phyloP scores from a whole-genome alignment of 2,329 filamentous ascomycete genomes.

The Cladosporium colombiae region DNA sequence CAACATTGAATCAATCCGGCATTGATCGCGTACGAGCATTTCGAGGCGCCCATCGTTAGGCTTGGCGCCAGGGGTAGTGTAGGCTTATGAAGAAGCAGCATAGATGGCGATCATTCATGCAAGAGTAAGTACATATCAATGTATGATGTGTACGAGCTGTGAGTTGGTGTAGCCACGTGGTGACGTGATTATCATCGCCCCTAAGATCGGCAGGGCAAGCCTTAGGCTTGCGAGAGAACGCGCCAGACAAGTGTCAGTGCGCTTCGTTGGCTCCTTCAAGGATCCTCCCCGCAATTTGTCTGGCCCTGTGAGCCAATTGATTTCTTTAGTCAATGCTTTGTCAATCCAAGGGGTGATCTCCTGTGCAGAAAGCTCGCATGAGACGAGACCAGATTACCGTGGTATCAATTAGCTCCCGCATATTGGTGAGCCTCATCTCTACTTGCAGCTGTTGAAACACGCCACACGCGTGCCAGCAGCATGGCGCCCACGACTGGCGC shows the following conservation, averaged over 20 bases:
- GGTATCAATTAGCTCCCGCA: not conserved
- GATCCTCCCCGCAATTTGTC: not conserved
- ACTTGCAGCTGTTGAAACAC: not conserved
- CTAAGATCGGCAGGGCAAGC: not conserved
- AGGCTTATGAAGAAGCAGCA: not conserved
- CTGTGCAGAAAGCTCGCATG: not conserved
- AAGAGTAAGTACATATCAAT: not conserved
- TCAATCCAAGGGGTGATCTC: not conserved
- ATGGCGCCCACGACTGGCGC: not conserved
- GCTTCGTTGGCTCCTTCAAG: no score
- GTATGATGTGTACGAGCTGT: not conserved
- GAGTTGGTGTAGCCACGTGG: not conserved
- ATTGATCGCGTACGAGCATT: not conserved
- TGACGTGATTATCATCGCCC: not conserved
- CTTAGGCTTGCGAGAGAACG: not conserved
- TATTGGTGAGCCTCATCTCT: not conserved
- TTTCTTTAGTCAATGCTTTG: not conserved
- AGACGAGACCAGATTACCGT: not conserved
- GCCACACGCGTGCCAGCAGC: not conserved
- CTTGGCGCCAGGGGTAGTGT: not conserved
- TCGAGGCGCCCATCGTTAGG: not conserved
- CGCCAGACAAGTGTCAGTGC: not conserved
- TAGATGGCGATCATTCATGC: not conserved
- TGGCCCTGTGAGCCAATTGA: no score
- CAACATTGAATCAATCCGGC: no score